Evolutionary conservation across 1,284 basidiomycete genomes (phyloP).

Genomic region (Schizophyllum amplum): DNA sequence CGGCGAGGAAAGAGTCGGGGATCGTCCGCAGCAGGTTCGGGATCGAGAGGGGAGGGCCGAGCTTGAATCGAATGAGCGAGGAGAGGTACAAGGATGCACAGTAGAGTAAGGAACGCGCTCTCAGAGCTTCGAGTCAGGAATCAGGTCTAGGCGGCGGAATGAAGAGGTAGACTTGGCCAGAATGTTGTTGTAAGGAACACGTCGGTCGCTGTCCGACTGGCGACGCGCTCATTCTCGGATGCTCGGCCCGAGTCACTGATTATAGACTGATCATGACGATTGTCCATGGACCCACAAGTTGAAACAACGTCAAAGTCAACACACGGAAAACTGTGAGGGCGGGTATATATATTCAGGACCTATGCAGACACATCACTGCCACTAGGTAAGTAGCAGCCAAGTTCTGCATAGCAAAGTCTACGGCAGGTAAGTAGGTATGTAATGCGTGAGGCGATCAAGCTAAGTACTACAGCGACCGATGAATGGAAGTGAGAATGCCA

Average conservation of each 20-base stretch:
- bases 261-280: too few relatives aligned
- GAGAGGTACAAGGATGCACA: background rate
- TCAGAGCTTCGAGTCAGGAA: background rate
- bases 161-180: background rate
- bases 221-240: background rate
- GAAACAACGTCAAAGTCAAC: background rate
- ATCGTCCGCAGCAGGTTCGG: background rate
- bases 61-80: background rate
- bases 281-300: background rate
- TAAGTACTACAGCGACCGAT: background rate
- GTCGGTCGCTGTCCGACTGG: background rate
- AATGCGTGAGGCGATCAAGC: background rate
- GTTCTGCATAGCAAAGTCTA: background rate
- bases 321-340: background rate
- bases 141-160: background rate
- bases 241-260: background rate
- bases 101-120: background rate
- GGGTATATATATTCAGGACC: background rate
- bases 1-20: background rate
- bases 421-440: background rate
- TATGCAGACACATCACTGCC: background rate
- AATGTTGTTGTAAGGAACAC: too few relatives aligned
- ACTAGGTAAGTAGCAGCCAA: background rate
- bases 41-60: background rate
- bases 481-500: background rate